Conservation (phyloP, 2,329 filamentous ascomycete genomes). For the Colletotrichum graminicola region DNA sequence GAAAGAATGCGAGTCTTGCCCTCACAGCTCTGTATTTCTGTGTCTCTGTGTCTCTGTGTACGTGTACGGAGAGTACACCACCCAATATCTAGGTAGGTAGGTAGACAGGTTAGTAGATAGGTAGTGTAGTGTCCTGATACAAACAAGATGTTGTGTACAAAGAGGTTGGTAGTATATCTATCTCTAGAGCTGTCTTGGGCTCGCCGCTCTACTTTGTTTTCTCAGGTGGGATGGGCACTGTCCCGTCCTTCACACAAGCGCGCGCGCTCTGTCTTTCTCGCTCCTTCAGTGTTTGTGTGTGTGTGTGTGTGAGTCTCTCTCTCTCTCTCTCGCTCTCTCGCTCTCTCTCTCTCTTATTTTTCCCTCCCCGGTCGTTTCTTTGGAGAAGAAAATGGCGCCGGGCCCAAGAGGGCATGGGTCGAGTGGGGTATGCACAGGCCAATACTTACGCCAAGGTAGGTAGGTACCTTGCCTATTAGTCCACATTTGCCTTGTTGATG, state of each 20-base stretch:
- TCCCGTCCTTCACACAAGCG: not conserved
- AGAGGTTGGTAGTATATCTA: not conserved
- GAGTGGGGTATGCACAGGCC: conserved; percentile 2
- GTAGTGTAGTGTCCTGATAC: not conserved
- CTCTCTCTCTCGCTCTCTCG: not conserved
- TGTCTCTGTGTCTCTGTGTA: too few species aligned
- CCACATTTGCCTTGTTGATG: not conserved
- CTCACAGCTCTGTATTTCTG: not conserved
- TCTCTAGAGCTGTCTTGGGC: not conserved
- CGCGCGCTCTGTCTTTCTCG: not conserved
- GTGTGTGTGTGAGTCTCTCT: not conserved
- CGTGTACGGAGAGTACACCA: not conserved
- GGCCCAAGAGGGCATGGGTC: not conserved
- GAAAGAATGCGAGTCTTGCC: not conserved
- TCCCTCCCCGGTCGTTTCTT: not conserved
- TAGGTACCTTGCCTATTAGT: conserved; percentile 8
- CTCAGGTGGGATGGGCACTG: not conserved
- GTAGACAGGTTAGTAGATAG: too few species aligned
- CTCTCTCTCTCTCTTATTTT: not conserved
- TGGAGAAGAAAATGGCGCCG: not conserved
- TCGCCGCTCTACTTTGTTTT: not conserved
- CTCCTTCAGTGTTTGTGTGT: not conserved
- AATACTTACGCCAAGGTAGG: conserved; percentile 17
- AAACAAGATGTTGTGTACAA: not conserved
- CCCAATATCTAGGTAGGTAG: not conserved